Evolutionary conservation across 2,329 filamentous ascomycete genomes (phyloP), one percentile per base, ranked within the genome.

Genomic region (Penicillium hordei): DNA sequence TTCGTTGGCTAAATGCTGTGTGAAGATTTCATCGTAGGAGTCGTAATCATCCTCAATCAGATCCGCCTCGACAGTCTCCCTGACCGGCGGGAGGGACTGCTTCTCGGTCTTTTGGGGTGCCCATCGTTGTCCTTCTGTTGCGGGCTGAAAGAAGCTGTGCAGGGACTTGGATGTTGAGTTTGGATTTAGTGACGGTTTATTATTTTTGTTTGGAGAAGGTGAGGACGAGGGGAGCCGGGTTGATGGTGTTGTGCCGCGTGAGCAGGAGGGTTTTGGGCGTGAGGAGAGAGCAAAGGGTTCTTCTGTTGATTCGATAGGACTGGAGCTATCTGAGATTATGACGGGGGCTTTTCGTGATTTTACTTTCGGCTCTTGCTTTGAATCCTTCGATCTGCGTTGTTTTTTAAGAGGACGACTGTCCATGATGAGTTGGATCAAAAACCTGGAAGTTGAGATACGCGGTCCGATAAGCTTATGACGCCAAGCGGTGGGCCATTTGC

Each of bases 1-100:
- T 46, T 65, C 65, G 29, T 65, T 66, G 9, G 68, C 59, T 31
- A 75, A 62, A 56, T 73, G 67, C 15, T 71, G 69, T 8, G 68
- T 68, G 43, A 76, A 72, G 31, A 75, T 65, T 53, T 76, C 75
- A 55, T 74, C 68, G 49, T 68, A 72, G 12, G 67, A 75, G 53
- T 76, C 73, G 58, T 75, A 75, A 59, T 75, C 74, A 57, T 76
- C 74, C 48, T 76, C 75, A 59, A 76, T 74, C 21, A 73, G 50
- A 53, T 78, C 75, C 29, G 75, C 75, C 39, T 75, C 68, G 52
- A 67, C 56, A 29, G 54, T 57, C 31, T 67, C 62, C 33, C 46
- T 31, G 25, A 46, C 50, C 7, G 56, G 31, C 6, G 60, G 52
- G 7, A 64, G 19, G 2, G 62, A 29, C n/a, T 53, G 61, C 31